A percentile compares a stretch with the other conserved stretches of the same genome.
These are phyloP conservation scores for Heliamphora exappendiculata DNA, from an alignment of 148 eudicot species.

Conservation along the genomic window DNA sequence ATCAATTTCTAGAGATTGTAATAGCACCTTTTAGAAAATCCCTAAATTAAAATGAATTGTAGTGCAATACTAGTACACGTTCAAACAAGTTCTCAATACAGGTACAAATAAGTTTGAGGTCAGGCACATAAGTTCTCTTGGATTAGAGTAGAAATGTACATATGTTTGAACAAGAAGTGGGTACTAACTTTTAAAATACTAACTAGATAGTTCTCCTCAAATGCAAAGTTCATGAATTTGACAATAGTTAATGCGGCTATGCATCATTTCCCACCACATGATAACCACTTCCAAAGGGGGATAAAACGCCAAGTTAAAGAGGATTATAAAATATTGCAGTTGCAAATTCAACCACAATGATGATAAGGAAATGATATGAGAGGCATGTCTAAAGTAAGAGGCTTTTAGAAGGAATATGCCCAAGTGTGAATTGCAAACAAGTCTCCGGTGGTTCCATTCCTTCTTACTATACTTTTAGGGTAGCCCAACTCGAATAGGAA, in stretches of 20 bases:
- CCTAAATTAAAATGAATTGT: not conserved
- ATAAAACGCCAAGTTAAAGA: not conserved
- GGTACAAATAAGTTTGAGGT: not conserved
- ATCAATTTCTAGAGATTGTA: constrained; percentile 3
- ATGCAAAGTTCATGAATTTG: not conserved
- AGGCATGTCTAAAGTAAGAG: too few relatives aligned
- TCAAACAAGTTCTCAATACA: not conserved
- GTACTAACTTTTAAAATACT: not conserved
- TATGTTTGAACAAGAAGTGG: too few relatives aligned
- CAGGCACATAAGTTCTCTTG: not conserved
- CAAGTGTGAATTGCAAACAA: not conserved
- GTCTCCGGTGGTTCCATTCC: not conserved
- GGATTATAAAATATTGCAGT: not conserved
- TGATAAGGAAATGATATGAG: too few relatives aligned
- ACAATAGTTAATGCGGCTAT: not conserved
- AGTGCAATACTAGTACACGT: not conserved
- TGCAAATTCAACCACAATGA: not conserved
- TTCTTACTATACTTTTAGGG: not conserved
- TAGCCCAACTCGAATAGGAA: not conserved
- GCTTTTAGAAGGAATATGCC: too few relatives aligned
- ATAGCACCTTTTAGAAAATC: not conserved
- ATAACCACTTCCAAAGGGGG: not conserved
- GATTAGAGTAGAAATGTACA: not conserved
- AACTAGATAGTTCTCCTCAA: not conserved
- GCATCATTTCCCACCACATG: not conserved